Percentiles rank a stretch among this genome's conserved stretches.
Evolutionary conservation across 164 flowering plant species (phyloP).

Genomic region (Annona squamosa): DNA sequence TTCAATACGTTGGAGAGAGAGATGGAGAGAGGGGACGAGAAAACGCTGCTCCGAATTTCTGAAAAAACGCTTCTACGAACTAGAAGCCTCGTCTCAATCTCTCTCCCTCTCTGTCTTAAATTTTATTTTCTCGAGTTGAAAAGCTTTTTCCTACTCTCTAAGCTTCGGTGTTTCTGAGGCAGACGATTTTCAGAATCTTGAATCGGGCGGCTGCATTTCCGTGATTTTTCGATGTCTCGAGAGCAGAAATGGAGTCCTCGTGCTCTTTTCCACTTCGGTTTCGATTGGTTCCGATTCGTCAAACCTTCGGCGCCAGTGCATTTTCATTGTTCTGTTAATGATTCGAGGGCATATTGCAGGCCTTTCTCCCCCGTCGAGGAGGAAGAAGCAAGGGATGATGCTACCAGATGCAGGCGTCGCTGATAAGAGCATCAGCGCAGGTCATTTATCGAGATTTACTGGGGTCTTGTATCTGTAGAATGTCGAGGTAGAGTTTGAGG

Average conservation of each 20-base stretch:
- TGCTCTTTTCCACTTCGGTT: slow-evolving; percentile 29
- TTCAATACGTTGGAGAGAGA: too few relatives aligned
- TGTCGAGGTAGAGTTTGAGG: slow-evolving; percentile 18
- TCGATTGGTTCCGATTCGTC: slow-evolving; percentile 13
- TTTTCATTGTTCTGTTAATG: slow-evolving; percentile 15
- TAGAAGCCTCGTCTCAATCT: too few relatives aligned
- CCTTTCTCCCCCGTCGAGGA: slow-evolving; percentile 6
- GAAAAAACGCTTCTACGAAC: not conserved
- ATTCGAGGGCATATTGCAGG: slow-evolving; percentile 13
- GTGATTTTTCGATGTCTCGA: not conserved
- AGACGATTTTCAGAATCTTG: not conserved
- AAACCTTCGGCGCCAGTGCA: slow-evolving; percentile 16
- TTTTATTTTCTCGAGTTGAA: not conserved
- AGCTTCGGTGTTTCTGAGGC: not conserved
- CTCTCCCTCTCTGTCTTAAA: not conserved
- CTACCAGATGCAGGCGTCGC: slow-evolving; percentile 8
- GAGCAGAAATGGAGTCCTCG: slow-evolving; percentile 46
- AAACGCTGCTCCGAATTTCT: not conserved
- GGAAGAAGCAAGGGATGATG: slow-evolving; percentile 15
- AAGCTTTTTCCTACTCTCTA: not conserved
- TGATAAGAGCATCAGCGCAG: slow-evolving; percentile 12
- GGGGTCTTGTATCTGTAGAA: slow-evolving; percentile 1
- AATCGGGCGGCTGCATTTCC: not conserved
- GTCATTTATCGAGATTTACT: slow-evolving; percentile 9
- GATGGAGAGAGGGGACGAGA: too few relatives aligned